Conservation (phyloP, 2,329 filamentous ascomycete genomes). For the Nemania bipapillata region DNA sequence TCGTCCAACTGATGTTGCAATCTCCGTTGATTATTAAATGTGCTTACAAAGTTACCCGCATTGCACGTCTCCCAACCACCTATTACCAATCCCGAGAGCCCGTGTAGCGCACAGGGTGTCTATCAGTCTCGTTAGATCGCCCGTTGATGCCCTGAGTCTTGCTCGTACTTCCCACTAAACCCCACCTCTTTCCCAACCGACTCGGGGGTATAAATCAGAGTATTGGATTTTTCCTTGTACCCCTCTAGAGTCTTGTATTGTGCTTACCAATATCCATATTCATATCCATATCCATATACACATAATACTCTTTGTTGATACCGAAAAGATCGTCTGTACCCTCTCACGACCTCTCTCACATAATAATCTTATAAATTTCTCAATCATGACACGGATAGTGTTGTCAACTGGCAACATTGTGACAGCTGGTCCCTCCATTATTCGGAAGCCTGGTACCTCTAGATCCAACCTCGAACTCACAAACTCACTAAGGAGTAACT, state of each 20-base stretch:
- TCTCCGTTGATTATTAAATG: constrained; percentile 36
- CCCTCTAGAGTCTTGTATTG: constrained; percentile 24
- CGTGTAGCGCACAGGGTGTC: neutral
- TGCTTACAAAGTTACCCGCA: constrained; percentile 37
- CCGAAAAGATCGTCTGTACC: neutral
- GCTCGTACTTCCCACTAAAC: constrained; percentile 16
- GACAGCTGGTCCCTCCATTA: constrained; percentile 82
- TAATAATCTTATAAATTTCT: neutral
- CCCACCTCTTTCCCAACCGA: constrained; percentile 30
- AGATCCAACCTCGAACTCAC: constrained; percentile 95
- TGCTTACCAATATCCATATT: neutral
- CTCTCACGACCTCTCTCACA: neutral
- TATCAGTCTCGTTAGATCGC: constrained; percentile 14
- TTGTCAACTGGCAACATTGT: constrained; percentile 74
- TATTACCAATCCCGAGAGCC: constrained; percentile 31
- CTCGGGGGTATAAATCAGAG: constrained; percentile 30
- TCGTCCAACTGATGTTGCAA: constrained; percentile 33
- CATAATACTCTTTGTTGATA: neutral
- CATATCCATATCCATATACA: neutral
- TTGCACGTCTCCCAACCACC: constrained; percentile 9
- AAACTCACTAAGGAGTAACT: constrained; percentile 85
- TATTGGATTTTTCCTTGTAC: constrained; percentile 14
- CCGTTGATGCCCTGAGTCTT: constrained; percentile 11
- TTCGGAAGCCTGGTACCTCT: constrained; percentile 78
- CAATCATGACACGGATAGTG: constrained; percentile 48